Base-by-base conservation (phyloP, 1,284 basidiomycete genomes). In the Gymnopus androsaceus region DNA sequence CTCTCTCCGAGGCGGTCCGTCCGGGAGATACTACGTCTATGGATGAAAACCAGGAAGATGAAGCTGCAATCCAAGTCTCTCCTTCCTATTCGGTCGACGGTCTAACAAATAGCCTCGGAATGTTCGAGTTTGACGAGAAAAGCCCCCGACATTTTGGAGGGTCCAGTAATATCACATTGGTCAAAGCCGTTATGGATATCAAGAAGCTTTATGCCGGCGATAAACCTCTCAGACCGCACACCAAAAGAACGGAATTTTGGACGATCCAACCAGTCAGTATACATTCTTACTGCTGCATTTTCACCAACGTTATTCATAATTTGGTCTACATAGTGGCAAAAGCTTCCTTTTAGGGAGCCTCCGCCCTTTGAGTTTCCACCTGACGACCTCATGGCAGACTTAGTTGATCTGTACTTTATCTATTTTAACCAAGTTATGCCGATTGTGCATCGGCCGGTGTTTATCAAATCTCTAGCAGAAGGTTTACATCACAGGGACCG, bases 361-460 rank as follows among this genome's bases (percentile, higher is more conserved):
- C 53, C 52, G 2, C 60, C 52, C 14, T 54, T 54, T 4, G 14
- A 63, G n/a, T 85, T 83, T 56, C 83, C 84, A 0, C 72, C 75
- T 0, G 61, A 71, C 1, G 83, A 85, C 48, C 71, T 91, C 15
- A 75, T 81, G 23, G 61, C 63, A 3, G 55, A 57, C 2, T 75
- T 92, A 30, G 74, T 90, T 57, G 76, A 84, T 14, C 72, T 82
- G 12, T 91, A 82, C 66, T 91, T 91, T 64, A 59, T 59, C 3
- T 62, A 79, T 42, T 63, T 77, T 62, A 85, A 88, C 65, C 61
- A 68, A 14, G 69, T 80, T 55, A 66, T 79, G 15, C 82, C 84
- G 2, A 70, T 91, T 15, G 67, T 92, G 8, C 88, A 91, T 63
- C 78, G 79, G 0, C 79, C 79, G 2, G 81, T 79, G n/a, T 89